Base-by-base conservation (phyloP, 345 rosid genomes). In the Citrus hindsii region DNA sequence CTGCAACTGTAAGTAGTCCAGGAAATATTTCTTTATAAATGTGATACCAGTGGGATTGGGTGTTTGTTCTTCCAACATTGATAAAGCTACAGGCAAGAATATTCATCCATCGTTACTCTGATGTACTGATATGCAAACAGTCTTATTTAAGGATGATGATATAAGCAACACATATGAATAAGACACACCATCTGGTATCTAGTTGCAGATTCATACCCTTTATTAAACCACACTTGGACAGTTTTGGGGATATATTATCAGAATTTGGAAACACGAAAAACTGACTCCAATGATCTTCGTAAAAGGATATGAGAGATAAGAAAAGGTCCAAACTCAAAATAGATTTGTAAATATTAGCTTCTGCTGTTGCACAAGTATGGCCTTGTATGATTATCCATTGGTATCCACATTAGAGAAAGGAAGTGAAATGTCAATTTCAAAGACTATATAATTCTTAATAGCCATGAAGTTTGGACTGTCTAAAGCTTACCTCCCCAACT, bases 401-500 rank as follows among this genome's bases (percentile, higher is more conserved):
- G 12, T 33, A 65, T 65, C 42, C 42, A 19, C 21, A 65, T 65
- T 33, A 3, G 51, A 35, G 51, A 37, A 10, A 14, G 51, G 18
- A 22, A 3, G 51, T 19, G 28, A 67, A 35, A 37, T 10, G 1
- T 67, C 55, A 40, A 4, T 40, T 38, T 12, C 25, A 35, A 21
- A 32, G 28, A 38, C 71, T 21, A 69, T 6, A 6, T 38, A 25
- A 42, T 24, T 14, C 53, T 32, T 42, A 13, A 59, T 30, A 60
- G 12, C 14, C 8, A 24, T 58, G 48, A 78, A 27, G 22, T 30
- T 69, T 30, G 35, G 69, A 61, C 37, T 46, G 13, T 40, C n/a
- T 27, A 70, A 76, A 71, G 53, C 74, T 80, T 68, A 92, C 99
- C 99, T 89, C 98, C 99, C 91, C 95, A 96, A 65, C 87, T 77